A percentile compares a stretch with the other conserved stretches of the same genome.
These are phyloP conservation scores for Phytopythium ostracodes DNA, from an alignment of 352 stramenopile species.

Conservation along the genomic window DNA sequence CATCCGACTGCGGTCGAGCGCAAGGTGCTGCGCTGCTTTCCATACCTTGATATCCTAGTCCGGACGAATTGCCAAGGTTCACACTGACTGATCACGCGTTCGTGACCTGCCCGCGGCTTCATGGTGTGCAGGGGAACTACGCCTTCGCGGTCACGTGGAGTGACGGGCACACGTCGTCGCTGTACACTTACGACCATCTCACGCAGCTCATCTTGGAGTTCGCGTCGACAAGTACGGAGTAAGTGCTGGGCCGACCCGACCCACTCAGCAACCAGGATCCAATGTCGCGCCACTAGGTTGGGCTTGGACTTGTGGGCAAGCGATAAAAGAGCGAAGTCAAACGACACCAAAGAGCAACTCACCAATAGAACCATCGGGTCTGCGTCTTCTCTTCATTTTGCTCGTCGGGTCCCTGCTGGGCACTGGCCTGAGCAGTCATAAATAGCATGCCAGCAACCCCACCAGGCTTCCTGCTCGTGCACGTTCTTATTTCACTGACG, in stretches of 20 bases:
- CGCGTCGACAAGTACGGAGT: conserved; percentile 11
- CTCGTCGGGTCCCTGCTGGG: not conserved
- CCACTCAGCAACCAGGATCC: not conserved
- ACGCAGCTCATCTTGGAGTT: conserved; percentile 54
- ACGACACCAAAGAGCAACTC: not conserved
- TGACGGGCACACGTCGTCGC: conserved; percentile 94
- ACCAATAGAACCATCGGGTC: not conserved
- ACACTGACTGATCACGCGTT: not conserved
- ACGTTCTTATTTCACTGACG: not conserved
- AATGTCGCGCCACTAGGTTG: not conserved
- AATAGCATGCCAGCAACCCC: too few species aligned
- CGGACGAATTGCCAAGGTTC: not conserved
- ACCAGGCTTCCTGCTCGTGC: not conserved
- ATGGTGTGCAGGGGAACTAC: conserved; percentile 94
- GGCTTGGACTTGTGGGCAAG: not conserved
- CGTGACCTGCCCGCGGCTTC: not conserved
- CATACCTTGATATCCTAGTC: too few species aligned
- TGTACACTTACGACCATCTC: conserved; percentile 95
- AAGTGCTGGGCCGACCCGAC: not conserved
- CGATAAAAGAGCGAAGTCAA: not conserved
- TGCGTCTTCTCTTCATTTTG: not conserved
- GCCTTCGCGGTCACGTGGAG: conserved; percentile 96
- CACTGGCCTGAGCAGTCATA: too few species aligned
- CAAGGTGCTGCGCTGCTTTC: conserved; percentile 43
- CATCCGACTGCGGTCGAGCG: conserved; percentile 76